Evolutionary conservation across 495 filamentous ascomycete genomes (phyloP).

Genomic region (Aspergillus egyptiacus): DNA sequence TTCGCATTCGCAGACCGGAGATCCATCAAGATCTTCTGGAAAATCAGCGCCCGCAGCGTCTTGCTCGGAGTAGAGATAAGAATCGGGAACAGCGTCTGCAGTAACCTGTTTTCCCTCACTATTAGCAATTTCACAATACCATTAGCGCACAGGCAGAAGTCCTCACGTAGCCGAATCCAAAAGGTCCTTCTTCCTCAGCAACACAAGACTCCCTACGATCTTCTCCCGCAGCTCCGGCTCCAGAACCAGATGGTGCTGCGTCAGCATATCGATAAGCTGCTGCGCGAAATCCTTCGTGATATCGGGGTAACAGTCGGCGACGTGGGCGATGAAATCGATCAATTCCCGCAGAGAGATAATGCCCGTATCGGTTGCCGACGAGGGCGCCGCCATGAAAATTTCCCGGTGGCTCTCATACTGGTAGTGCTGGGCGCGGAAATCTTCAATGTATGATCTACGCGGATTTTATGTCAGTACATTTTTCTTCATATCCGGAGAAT

Average conservation of each 20-base stretch:
- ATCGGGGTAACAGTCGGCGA: slow-evolving; percentile 85
- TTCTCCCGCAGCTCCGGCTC: slow-evolving; percentile 84
- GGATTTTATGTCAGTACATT: too few species aligned
- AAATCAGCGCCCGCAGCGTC: slow-evolving; percentile 72
- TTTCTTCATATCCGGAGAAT: too few species aligned
- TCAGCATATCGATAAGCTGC: slow-evolving; percentile 74
- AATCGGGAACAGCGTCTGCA: slow-evolving; percentile 89
- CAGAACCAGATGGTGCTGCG: slow-evolving; percentile 71
- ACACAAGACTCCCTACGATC: slow-evolving; percentile 81
- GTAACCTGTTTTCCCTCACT: slow-evolving; percentile 39
- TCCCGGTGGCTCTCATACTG: slow-evolving; percentile 88
- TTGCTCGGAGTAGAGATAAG: slow-evolving; percentile 83
- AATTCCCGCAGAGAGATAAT: slow-evolving; percentile 76
- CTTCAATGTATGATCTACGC: slow-evolving; percentile 76
- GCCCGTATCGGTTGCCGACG: slow-evolving; percentile 67
- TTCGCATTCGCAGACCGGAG: slow-evolving; percentile 79
- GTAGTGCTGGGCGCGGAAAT: slow-evolving; percentile 82
- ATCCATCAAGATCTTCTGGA: slow-evolving; percentile 87
- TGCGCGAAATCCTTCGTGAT: slow-evolving; percentile 70
- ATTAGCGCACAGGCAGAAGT: background rate
- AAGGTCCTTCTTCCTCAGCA: slow-evolving; percentile 85
- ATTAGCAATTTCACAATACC: slow-evolving; percentile 14
- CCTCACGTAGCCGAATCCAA: slow-evolving; percentile 70
- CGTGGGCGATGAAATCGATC: slow-evolving; percentile 85
- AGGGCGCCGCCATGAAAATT: slow-evolving; percentile 78